Conservation (phyloP, 331 rosid species). For the Quercus phellos region DNA sequence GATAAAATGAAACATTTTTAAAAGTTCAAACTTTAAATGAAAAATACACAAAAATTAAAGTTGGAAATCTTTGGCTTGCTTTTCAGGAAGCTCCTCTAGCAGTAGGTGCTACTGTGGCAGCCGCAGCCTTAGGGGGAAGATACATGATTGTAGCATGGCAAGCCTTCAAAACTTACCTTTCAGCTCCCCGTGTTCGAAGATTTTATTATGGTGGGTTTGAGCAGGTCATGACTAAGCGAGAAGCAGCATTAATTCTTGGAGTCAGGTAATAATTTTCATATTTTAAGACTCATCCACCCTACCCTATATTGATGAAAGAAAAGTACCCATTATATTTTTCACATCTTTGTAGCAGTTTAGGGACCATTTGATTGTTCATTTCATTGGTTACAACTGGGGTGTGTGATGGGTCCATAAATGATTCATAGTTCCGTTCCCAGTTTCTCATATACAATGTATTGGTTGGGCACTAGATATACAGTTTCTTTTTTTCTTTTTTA, state of each 20-base stretch:
- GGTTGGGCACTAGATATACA: too few species aligned
- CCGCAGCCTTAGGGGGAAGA: conserved; percentile 29
- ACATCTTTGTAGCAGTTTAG: neutral
- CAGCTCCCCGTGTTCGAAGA: conserved; percentile 5
- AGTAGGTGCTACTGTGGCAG: conserved; percentile 25
- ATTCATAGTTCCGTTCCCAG: too few species aligned
- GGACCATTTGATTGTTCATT: neutral
- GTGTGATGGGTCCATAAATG: too few species aligned
- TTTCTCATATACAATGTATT: too few species aligned
- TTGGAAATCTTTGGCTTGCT: neutral
- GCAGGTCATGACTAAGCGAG: conserved; percentile 27
- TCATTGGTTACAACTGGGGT: neutral
- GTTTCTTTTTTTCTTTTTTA: too few species aligned
- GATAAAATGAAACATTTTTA: too few species aligned
- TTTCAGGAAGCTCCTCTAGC: conserved; percentile 23
- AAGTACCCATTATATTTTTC: too few species aligned
- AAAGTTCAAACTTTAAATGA: too few species aligned
- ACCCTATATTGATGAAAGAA: too few species aligned
- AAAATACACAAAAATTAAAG: neutral
- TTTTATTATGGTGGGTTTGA: conserved; percentile 33
- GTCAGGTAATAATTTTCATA: conserved; percentile 13
- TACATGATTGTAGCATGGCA: conserved; percentile 26
- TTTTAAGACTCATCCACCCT: too few species aligned
- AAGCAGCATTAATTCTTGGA: conserved; percentile 33
- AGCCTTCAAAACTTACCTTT: conserved; percentile 17